A percentile compares a stretch with the other conserved stretches of the same genome.
These are phyloP conservation scores for Pleurotus cornucopiae DNA, from an alignment of 768 basidiomycete genomes.

Conservation along the genomic window DNA sequence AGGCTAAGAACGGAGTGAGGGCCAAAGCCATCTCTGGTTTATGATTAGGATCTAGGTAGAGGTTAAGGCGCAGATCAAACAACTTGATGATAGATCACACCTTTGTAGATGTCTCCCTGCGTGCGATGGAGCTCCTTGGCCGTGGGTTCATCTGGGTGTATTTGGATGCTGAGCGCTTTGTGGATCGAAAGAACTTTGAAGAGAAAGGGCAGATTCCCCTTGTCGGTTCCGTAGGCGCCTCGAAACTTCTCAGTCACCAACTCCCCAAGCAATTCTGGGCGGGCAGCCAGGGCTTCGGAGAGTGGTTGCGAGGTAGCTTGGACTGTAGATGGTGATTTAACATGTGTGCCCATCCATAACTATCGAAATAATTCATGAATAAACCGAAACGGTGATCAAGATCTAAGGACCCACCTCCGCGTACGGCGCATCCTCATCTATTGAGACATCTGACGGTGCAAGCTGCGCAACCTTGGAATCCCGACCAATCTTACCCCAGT, in stretches of 20 bases:
- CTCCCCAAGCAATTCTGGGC: constrained; percentile 68
- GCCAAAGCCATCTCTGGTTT: constrained; percentile 99
- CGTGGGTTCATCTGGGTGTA: constrained; percentile 84
- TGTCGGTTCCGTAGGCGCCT: constrained; percentile 28
- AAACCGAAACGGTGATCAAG: background rate
- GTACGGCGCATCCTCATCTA: constrained; percentile 76
- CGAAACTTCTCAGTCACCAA: constrained; percentile 48
- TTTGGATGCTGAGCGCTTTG: constrained; percentile 88
- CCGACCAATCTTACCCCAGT: constrained; percentile 88
- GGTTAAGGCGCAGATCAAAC: background rate
- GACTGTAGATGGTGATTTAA: constrained; percentile 51
- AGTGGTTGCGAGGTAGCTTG: constrained; percentile 34
- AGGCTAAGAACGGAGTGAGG: constrained; percentile 81
- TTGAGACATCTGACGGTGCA: constrained; percentile 49
- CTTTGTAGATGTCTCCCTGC: constrained; percentile 87
- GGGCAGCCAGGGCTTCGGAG: constrained; percentile 55
- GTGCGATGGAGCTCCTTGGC: constrained; percentile 65
- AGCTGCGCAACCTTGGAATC: constrained; percentile 87
- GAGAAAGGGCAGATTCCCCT: constrained; percentile 81
- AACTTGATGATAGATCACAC: constrained; percentile 31
- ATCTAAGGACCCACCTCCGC: constrained; percentile 69
- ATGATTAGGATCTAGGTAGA: constrained; percentile 80
- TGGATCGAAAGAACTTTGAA: constrained; percentile 90
- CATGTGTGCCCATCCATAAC: constrained; percentile 99
- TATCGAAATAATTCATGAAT: constrained; percentile 25